A percentile compares a stretch with the other conserved stretches of the same genome.
phyloP scores from a whole-genome alignment of 176 grass and related monocot genomes.

The Eleusine coracana region DNA sequence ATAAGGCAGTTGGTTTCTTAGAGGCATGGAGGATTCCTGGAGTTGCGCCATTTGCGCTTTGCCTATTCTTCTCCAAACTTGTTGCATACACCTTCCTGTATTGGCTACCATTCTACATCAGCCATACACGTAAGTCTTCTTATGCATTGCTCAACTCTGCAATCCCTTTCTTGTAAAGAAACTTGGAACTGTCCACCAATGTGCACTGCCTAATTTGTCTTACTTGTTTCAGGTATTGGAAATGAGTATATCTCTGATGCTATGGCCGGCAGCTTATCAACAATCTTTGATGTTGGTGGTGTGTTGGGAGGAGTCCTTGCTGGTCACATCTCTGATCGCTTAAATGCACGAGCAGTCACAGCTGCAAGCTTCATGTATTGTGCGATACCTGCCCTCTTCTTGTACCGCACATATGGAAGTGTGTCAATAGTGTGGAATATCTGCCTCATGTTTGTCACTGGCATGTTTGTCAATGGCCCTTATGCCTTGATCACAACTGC shows the following conservation, averaged over 20 bases:
- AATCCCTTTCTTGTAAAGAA: neutral
- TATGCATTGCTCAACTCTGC: constrained; percentile 29
- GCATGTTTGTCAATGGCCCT: constrained; percentile 84
- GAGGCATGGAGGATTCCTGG: constrained; percentile 82
- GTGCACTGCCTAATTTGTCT: constrained; percentile 13
- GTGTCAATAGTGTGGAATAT: constrained; percentile 66
- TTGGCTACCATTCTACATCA: constrained; percentile 94
- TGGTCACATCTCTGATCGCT: constrained; percentile 69
- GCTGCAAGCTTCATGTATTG: constrained; percentile 83
- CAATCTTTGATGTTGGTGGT: constrained; percentile 83
- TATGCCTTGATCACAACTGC: constrained; percentile 89
- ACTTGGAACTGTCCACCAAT: neutral
- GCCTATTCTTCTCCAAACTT: constrained; percentile 91
- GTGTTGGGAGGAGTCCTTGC: constrained; percentile 83
- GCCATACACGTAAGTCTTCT: constrained; percentile 68
- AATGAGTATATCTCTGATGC: constrained; percentile 70
- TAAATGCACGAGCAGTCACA: constrained; percentile 78
- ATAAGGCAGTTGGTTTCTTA: constrained; percentile 65
- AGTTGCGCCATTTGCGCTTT: constrained; percentile 71
- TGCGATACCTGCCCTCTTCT: constrained; percentile 69
- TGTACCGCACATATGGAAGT: constrained; percentile 75
- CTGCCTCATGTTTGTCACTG: constrained; percentile 77
- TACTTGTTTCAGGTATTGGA: constrained; percentile 66
- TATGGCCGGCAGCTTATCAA: constrained; percentile 74
- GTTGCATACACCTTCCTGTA: constrained; percentile 91